A percentile compares a stretch with the other conserved stretches of the same genome.
These are phyloP conservation scores for Colletotrichum sp. DNA, from an alignment of 2,329 filamentous ascomycete species.

Conservation along the genomic window DNA sequence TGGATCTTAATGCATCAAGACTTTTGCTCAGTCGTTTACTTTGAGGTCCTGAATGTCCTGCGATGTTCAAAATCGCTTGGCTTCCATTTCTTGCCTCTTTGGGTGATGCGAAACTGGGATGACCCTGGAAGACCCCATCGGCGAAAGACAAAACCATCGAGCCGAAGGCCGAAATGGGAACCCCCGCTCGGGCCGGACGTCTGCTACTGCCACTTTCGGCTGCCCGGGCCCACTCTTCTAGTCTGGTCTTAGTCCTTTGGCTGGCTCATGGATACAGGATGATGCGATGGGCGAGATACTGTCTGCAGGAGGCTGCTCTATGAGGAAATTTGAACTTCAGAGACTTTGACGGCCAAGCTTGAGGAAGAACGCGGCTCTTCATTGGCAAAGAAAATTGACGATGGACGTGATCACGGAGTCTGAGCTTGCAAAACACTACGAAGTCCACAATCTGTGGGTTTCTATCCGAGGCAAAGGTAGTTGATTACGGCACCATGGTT, in stretches of 20 bases:
- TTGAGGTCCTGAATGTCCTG: not conserved
- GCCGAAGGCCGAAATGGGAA: not conserved
- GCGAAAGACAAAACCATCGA: not conserved
- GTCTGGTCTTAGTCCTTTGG: not conserved
- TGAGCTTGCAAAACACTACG: not conserved
- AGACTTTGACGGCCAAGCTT: too few relatives aligned
- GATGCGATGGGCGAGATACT: accelerated
- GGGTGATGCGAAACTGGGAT: not conserved
- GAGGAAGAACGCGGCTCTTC: too few relatives aligned
- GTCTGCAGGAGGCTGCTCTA: accelerated
- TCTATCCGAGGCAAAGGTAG: not conserved
- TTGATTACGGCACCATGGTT: accelerated
- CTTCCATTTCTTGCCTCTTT: not conserved
- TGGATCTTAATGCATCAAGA: accelerated
- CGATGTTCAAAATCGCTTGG: not conserved
- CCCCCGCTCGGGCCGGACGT: not conserved
- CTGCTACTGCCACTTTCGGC: not conserved
- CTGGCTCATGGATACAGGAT: not conserved
- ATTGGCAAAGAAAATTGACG: not conserved
- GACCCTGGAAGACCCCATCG: not conserved
- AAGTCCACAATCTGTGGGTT: not conserved
- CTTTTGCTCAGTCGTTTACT: not conserved
- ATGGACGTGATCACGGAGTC: not conserved
- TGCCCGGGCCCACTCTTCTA: not conserved
- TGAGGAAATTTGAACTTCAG: not conserved